A percentile compares a stretch with the other conserved stretches of the same genome.
Evolutionary conservation across 148 eudicot genomes (phyloP).

Genomic region (Heliosperma pusillum): DNA sequence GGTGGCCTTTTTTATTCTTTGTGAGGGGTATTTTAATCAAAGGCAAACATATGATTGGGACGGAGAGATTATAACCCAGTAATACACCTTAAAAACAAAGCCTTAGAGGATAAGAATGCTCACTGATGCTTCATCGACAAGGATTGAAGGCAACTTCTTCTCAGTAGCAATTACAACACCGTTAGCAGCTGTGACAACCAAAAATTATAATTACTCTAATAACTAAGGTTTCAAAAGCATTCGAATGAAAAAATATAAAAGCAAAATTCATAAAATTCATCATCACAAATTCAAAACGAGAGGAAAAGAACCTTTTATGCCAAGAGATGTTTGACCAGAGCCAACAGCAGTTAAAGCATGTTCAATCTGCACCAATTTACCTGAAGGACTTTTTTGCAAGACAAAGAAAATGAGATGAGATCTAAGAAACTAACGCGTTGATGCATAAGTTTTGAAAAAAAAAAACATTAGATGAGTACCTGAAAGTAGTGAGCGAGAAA

Average conservation of each 20-base stretch:
- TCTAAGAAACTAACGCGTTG: not conserved
- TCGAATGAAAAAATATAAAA: not conserved
- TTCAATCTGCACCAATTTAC: constrained; percentile 96
- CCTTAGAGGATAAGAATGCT: constrained; percentile 15
- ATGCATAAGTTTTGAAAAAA: not conserved
- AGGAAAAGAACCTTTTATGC: constrained; percentile 66
- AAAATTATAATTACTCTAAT: not conserved
- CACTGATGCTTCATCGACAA: constrained; percentile 92
- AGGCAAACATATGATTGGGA: too few relatives aligned
- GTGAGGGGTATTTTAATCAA: too few relatives aligned
- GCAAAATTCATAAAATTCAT: not conserved
- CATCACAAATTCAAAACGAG: too few relatives aligned
- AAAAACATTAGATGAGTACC: constrained; percentile 31
- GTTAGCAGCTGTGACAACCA: constrained; percentile 73
- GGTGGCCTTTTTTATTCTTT: too few relatives aligned
- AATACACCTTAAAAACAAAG: not conserved
- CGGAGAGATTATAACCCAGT: too few relatives aligned
- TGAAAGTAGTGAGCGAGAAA: constrained; percentile 96
- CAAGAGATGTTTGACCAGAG: constrained; percentile 93
- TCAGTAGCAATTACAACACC: constrained; percentile 99
- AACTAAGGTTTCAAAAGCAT: not conserved
- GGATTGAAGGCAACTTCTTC: constrained; percentile 86
- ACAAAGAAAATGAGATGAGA: not conserved
- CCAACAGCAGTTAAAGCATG: constrained; percentile 97
- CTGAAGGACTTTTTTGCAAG: constrained; percentile 61